Percentiles rank a stretch among this genome's conserved stretches.
phyloP scores from a whole-genome alignment of 495 filamentous ascomycete species.

The Aspergillus leporis region DNA sequence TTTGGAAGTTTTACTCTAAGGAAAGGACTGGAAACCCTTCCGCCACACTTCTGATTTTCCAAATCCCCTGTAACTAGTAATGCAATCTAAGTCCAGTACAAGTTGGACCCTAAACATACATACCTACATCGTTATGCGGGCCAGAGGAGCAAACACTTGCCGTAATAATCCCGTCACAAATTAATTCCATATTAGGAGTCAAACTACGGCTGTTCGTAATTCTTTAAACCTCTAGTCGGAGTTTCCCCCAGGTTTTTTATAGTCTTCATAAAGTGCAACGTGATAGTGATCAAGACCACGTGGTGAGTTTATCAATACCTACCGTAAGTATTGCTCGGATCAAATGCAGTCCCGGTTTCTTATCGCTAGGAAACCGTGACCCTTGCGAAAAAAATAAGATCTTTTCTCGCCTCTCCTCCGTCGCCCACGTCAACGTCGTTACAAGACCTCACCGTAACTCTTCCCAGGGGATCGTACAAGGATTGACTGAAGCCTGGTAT shows the following conservation, averaged over 20 bases:
- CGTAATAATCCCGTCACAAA: too few relatives aligned
- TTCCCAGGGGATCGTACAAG: not conserved
- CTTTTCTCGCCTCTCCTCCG: conserved; percentile 6
- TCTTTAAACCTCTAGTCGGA: not conserved
- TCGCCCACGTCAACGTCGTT: not conserved
- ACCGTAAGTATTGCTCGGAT: conserved; percentile 10
- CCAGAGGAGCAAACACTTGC: too few relatives aligned
- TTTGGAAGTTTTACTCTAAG: not conserved
- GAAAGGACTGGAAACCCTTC: not conserved
- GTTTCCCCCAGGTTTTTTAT: not conserved
- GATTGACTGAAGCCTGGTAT: not conserved
- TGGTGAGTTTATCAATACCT: conserved; percentile 2
- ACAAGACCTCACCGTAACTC: not conserved
- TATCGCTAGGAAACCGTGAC: conserved; percentile 25
- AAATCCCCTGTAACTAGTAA: not conserved
- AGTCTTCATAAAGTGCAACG: not conserved
- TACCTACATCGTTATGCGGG: too few relatives aligned
- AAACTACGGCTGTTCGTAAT: not conserved
- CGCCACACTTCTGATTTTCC: not conserved
- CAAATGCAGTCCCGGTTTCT: conserved; percentile 25
- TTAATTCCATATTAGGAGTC: too few relatives aligned
- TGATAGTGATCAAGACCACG: not conserved
- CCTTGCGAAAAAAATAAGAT: conserved; percentile 19
- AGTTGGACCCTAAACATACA: not conserved
- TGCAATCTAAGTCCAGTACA: not conserved